Evolutionary conservation across 2,329 filamentous ascomycete genomes (phyloP).

Genomic region (Hypoxylon sp.): DNA sequence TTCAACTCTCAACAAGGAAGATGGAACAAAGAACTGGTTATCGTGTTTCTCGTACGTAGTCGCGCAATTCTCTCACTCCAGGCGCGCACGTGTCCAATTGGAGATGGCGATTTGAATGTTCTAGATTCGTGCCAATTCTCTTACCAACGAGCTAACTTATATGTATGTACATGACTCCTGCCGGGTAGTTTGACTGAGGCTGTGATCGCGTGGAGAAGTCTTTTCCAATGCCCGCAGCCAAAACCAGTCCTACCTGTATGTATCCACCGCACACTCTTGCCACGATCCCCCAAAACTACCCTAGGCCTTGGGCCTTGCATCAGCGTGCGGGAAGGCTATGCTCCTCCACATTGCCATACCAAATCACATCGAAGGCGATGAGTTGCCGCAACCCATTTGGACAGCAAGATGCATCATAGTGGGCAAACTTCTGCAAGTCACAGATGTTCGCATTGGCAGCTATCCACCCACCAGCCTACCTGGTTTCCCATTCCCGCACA

Average conservation of each 20-base stretch:
- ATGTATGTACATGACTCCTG: background rate
- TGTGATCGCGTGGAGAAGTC: conserved; percentile 18
- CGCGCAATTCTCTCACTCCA: conserved; percentile 14
- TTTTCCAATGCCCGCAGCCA: background rate
- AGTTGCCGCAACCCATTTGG: conserved; percentile 38
- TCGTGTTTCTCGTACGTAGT: conserved; percentile 21
- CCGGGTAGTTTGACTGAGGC: conserved; percentile 24
- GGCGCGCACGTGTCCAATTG: conserved; percentile 21
- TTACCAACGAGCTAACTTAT: background rate
- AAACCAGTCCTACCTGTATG: background rate
- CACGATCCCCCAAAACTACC: conserved; percentile 39
- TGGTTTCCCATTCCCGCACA: conserved; percentile 23
- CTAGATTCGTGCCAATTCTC: conserved; percentile 29
- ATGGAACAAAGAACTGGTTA: conserved; percentile 9
- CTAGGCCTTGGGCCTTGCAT: conserved; percentile 41
- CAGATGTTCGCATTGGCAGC: conserved; percentile 38
- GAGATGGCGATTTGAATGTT: conserved; percentile 17
- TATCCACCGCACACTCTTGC: conserved; percentile 24
- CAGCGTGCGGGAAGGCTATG: conserved; percentile 43
- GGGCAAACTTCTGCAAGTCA: conserved; percentile 43
- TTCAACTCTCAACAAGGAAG: background rate
- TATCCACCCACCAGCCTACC: conserved; percentile 11
- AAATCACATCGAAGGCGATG: conserved; percentile 40
- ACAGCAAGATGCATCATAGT: conserved; percentile 39
- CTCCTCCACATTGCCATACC: conserved; percentile 40